A percentile compares a stretch with the other conserved stretches of the same genome.
Conservation (phyloP, 1,139 yeast genomes). For the Hemisphaericaspora xylofermentans region DNA sequence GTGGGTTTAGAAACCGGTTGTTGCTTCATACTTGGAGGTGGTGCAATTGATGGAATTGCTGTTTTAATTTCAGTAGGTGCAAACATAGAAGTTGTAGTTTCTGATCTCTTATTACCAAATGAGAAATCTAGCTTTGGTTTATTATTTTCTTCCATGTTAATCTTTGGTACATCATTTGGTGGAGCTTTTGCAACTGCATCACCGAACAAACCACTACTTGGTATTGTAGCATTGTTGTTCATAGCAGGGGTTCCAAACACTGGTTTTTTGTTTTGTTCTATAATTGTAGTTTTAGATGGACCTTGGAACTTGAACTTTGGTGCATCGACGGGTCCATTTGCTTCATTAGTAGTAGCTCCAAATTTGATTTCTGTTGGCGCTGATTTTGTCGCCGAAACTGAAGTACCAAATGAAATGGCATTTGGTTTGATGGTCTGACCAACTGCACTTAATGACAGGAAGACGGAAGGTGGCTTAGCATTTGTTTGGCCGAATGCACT, state of each 20-base stretch:
- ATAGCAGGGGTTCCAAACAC: not conserved
- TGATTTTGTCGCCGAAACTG: not conserved
- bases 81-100: too few species aligned
- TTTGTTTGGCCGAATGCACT: not conserved
- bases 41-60: not conserved
- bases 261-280: not conserved
- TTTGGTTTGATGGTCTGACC: constrained; percentile 1
- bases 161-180: not conserved
- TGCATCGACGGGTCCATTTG: not conserved
- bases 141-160: not conserved
- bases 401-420: constrained; percentile 5
- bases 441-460: constrained; percentile 1
- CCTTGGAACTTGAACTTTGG: not conserved
- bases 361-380: not conserved
- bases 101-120: too few species aligned
- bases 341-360: not conserved
- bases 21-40: not conserved
- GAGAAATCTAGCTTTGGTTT: constrained; percentile 8
- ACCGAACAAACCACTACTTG: not conserved
- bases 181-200: not conserved
- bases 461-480: not conserved
- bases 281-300: not conserved
- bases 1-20: not conserved
- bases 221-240: not conserved
- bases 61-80: not conserved